Base-by-base conservation (phyloP, 2,329 filamentous ascomycete genomes). In the Diaporthe ampelina region DNA sequence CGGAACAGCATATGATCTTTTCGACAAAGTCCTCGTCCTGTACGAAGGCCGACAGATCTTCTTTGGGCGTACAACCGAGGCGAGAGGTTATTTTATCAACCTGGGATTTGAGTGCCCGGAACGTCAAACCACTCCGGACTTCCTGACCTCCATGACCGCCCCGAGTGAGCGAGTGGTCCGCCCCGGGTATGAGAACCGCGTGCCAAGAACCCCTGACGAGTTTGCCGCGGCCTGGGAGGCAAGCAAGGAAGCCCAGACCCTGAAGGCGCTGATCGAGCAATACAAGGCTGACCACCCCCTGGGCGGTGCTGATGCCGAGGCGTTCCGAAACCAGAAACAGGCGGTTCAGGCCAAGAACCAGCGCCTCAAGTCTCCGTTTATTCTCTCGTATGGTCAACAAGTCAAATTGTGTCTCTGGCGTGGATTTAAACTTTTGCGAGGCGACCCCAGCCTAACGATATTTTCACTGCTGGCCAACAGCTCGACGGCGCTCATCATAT, bases 351-450 rank as follows among this genome's bases (percentile, higher is more conserved):
- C 90, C 77, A 89, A 86, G 79, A 80, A 83, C 43, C 88, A 90
- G 81, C 92, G 94, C 4, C 82, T 88, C 68, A 90, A 91, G 81
- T 97, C 94, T 1, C 95, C 95, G 0, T 98, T 93, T 82, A 98
- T 94, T 0, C 86, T 98, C 52, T 96, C 94, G 0, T 94, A 93
- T 77, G 61, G 75, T 4, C 92, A 95, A 82, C 95, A 98, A 82
- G 83, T 98, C 76, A 82, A 88, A 75, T 90, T 98, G 19, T 98
- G 95, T 81, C 85, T 97, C 63, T 92, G 91, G 86, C 93, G 95
- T 80, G 95, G 94, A 17, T 97, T 93, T 85, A 90, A 91, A 79
- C 91, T 95, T 69, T 86, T 98, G 11, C 88, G 86, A 72, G 94
- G 93, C 70, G 95, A 98, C 80, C 92, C 94, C 24, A 93, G 90